Conservation (phyloP, 805 yeast species). For the Lipomyces japonicus region DNA sequence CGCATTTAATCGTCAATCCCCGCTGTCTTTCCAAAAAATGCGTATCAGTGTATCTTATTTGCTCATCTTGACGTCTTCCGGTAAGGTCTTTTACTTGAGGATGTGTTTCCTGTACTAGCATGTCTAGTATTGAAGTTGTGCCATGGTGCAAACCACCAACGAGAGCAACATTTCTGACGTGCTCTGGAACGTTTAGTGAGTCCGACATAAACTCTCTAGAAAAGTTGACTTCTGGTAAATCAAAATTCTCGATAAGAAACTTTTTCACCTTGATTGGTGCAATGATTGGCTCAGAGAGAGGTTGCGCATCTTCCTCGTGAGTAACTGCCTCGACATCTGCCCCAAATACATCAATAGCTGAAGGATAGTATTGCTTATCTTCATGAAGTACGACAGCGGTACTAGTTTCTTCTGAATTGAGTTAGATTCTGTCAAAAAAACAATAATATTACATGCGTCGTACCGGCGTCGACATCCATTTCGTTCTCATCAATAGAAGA, state of each 20-base stretch:
- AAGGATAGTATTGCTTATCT: conserved; percentile 45
- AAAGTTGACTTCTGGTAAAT: conserved; percentile 58
- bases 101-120: conserved; percentile 67
- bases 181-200: conserved; percentile 52
- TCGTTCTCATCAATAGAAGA: too few relatives aligned
- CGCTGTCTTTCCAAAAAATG: conserved; percentile 65
- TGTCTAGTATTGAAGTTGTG: conserved; percentile 73
- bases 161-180: conserved; percentile 68
- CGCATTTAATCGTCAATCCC: conserved; percentile 61
- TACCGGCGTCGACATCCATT: too few relatives aligned
- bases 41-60: conserved; percentile 66
- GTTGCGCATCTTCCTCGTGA: conserved; percentile 51
- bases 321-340: conserved; percentile 63
- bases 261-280: conserved; percentile 46
- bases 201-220: conserved; percentile 59
- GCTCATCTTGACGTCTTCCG: conserved; percentile 42
- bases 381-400: conserved; percentile 43
- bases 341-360: conserved; percentile 50
- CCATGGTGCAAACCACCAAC: conserved; percentile 85
- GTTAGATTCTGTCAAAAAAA: background rate
- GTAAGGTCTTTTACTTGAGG: conserved; percentile 34
- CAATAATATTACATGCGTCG: background rate
- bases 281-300: conserved; percentile 61
- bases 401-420: conserved; percentile 13
- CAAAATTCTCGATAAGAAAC: conserved; percentile 49